Evolutionary conservation across 2,329 filamentous ascomycete genomes (phyloP), one percentile per base, ranked within the genome.

Genomic region (Paramyrothecium roridum): DNA sequence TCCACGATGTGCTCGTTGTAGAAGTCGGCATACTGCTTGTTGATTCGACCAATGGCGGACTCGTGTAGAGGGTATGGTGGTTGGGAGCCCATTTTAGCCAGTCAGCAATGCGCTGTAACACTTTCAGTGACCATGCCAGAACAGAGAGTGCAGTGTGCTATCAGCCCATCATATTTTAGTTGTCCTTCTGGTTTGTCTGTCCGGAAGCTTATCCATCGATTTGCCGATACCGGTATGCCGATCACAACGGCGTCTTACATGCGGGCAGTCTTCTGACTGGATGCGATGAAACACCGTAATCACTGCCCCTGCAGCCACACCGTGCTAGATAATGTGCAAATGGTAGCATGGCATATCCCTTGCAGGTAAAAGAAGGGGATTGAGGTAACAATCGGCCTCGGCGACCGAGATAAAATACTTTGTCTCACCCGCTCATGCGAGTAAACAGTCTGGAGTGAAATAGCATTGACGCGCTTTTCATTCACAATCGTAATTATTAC

Each of bases 1-100:
- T 80, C 71, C 59, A 78, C 67, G 48, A 82, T 70, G 63, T 80
- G 68, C 58, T 76, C 61, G 61, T 82, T 80, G 68, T 83, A 82
- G 65, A 81, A 82, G 13, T 65, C 72, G 50, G 74, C 76, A 61
- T 83, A 83, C 55, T 81, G 77, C 1, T 77, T 73, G 61, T 81
- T 68, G 51, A 82, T 68, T 40, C 73, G 67, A 61, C 76, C 67
- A n/a, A 48, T 11, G 13, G 49, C 51, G n/a, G 55, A 51, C 19
- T 73, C 68, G 60, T 81, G 77, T 26, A 81, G 70, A 22, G 77
- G 77, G 57, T 80, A 81, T 21, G 47, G 47, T 21, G 53, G 51
- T 47, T 37, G 48, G 21, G 51, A 47, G 48, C 37, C 34, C 37
- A 43, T 43, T 6, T 13, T 43, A 16, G 37, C 37, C 37, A 43